Conservation (phyloP, 352 stramenopile species). For the Albugo candida region DNA sequence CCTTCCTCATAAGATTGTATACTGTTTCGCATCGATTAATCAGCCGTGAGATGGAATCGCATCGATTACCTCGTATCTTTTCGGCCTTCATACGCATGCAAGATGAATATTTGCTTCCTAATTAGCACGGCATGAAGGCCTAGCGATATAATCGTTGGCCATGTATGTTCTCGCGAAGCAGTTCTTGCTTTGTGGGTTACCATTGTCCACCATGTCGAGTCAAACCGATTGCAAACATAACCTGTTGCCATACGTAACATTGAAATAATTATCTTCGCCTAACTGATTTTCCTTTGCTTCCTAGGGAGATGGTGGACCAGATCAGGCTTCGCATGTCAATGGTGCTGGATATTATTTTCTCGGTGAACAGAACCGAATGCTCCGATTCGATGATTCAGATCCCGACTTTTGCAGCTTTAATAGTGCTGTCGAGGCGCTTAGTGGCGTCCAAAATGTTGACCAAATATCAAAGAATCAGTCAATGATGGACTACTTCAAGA, state of each 20-base stretch:
- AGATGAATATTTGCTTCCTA: constrained; percentile 59
- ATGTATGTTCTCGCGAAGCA: constrained; percentile 20
- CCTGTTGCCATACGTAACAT: background rate
- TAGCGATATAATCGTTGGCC: constrained; percentile 6
- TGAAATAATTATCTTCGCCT: background rate
- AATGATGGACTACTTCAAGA: constrained; percentile 61
- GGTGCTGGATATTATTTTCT: constrained; percentile 76
- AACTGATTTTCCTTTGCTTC: constrained; percentile 1
- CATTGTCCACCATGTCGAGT: constrained; percentile 36
- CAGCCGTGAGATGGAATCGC: constrained; percentile 21
- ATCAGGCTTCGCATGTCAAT: constrained; percentile 41
- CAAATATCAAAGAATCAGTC: constrained; percentile 14
- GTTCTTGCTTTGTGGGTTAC: constrained; percentile 25
- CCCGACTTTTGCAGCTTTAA: constrained; percentile 64
- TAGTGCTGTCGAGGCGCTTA: constrained; percentile 29
- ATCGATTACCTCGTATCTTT: constrained; percentile 26
- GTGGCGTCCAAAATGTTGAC: constrained; percentile 5
- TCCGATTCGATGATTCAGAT: constrained; percentile 45
- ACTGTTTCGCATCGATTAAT: constrained; percentile 73
- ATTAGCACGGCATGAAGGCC: constrained; percentile 63
- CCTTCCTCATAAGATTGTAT: background rate
- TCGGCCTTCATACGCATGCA: constrained; percentile 80
- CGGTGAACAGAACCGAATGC: constrained; percentile 67
- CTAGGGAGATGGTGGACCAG: constrained; percentile 59
- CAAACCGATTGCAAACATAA: constrained; percentile 77